Conservation (phyloP, 1,284 basidiomycete species). For the Puccinia triticina region DNA sequence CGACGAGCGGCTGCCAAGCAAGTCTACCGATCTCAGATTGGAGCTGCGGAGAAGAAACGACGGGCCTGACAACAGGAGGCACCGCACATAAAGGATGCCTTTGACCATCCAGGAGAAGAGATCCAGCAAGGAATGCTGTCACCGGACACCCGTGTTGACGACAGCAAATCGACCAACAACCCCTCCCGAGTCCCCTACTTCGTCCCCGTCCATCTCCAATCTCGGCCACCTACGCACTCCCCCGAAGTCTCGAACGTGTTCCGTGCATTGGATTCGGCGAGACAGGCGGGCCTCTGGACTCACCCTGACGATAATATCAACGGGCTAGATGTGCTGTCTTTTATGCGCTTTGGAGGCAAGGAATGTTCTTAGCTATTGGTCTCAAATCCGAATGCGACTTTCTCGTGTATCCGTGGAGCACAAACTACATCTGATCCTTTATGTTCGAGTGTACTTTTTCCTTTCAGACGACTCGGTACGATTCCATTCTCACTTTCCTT, state of each 20-base stretch:
- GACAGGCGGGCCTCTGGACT: slow-evolving; percentile 72
- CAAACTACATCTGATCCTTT: slow-evolving; percentile 41
- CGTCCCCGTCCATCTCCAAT: slow-evolving; percentile 37
- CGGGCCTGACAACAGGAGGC: slow-evolving; percentile 17
- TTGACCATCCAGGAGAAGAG: background rate
- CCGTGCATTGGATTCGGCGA: slow-evolving; percentile 68
- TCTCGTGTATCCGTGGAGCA: slow-evolving; percentile 83
- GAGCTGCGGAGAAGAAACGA: slow-evolving; percentile 27
- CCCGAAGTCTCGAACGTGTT: slow-evolving; percentile 60
- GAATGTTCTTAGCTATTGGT: slow-evolving; percentile 81
- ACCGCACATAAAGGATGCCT: background rate
- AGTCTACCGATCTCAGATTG: slow-evolving; percentile 44
- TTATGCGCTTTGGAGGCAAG: slow-evolving; percentile 75
- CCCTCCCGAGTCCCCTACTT: slow-evolving; percentile 19
- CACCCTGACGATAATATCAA: slow-evolving; percentile 72
- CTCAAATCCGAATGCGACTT: slow-evolving; percentile 95
- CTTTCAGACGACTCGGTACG: slow-evolving; percentile 84
- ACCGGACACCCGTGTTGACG: background rate
- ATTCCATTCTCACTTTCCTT: slow-evolving; percentile 95
- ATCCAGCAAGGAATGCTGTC: slow-evolving; percentile 29
- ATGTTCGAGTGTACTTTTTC: background rate
- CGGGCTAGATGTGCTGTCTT: slow-evolving; percentile 78
- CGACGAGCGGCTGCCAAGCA: slow-evolving; percentile 45
- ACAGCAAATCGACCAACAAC: background rate
- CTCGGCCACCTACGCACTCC: slow-evolving; percentile 16